Evolutionary conservation across 352 stramenopile species (phyloP), one percentile per base, ranked within the genome.

Genomic region (Globisporangium parvum): DNA sequence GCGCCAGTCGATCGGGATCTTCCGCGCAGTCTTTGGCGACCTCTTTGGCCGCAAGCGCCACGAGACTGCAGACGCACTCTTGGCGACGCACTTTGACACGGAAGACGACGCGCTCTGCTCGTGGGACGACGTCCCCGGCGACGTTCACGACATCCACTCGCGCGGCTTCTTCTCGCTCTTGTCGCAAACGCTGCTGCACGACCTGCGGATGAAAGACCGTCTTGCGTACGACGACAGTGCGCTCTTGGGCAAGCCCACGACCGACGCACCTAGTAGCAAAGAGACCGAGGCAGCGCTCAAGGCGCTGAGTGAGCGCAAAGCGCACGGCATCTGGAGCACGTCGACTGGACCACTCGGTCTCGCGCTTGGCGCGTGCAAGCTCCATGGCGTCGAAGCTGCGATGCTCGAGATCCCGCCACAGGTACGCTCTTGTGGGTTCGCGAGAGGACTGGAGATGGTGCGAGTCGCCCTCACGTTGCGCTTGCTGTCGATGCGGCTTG

Each of bases 41-140:
- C 65, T 88, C 23, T 91, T 93, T 69, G 76, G 82, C 3, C 66
- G 73, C 21, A 77, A 80, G 21, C 71, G 75, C 50, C 67, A 69
- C 0, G 75, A 90, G 26, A 85, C 76, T 0, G 66, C 68, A 6
- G 77, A 87, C 41, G 74, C 85, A 37, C 52, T 69, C 15, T 42
- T 82, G 28, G 35, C 71, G 9, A 37, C 68, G 31, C 28, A 33
- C 28, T 33, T 33, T 33, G 72, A 86, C 47, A 60, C 84, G 26
- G 51, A 66, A 1, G 66, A 85, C n/a, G 62, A 72, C 17, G 55
- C 85, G 17, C 75, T 81, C 59, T 14, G 11, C 5, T 79, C 77
- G 17, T 93, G 82, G 82, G 82, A 91, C 52, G 82, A 93, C 49
- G 51, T 90, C 0, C 69, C 66, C 49, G 73, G 78, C 46, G 72